Evolutionary conservation across 2,329 filamentous ascomycete species (phyloP).

Genomic region (Lecanoromycetidae sp.): DNA sequence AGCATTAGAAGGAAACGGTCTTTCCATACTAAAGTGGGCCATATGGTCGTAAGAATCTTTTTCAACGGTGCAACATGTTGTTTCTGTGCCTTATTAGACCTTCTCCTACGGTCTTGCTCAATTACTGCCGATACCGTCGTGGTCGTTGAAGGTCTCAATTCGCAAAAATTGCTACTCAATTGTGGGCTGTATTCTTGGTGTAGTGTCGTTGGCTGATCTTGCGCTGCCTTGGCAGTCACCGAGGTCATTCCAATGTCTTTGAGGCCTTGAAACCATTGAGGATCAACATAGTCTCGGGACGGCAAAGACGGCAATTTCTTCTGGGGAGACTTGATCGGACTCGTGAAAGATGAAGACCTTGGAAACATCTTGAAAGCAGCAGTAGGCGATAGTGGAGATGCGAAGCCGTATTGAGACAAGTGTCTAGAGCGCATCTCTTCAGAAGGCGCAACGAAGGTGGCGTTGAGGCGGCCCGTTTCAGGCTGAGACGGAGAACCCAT

Average conservation of each 20-base stretch:
- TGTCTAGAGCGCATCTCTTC: no score
- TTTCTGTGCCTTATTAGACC: background rate
- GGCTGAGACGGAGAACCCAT: no score
- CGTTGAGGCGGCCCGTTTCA: no score
- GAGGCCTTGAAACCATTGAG: background rate
- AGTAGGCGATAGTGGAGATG: no score
- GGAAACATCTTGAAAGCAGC: no score
- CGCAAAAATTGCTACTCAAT: background rate
- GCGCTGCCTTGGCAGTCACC: background rate
- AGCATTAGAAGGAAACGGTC: slow-evolving; percentile 45
- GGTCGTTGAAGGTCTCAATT: background rate
- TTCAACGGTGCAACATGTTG: slow-evolving; percentile 27
- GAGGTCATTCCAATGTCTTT: background rate
- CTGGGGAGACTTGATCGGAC: background rate
- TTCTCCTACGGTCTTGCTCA: background rate
- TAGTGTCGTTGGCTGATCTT: background rate
- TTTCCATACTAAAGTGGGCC: slow-evolving; percentile 47
- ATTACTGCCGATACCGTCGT: background rate
- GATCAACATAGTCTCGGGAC: background rate
- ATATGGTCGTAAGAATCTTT: slow-evolving; percentile 56
- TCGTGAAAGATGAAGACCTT: no score
- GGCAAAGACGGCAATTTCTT: no score
- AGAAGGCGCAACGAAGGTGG: no score
- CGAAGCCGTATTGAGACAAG: no score
- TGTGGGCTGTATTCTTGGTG: background rate